Percentiles rank a stretch among this genome's conserved stretches.
These are phyloP conservation scores for Hydnomerulius pinastri DNA, from an alignment of 768 basidiomycete species.

Conservation along the genomic window DNA sequence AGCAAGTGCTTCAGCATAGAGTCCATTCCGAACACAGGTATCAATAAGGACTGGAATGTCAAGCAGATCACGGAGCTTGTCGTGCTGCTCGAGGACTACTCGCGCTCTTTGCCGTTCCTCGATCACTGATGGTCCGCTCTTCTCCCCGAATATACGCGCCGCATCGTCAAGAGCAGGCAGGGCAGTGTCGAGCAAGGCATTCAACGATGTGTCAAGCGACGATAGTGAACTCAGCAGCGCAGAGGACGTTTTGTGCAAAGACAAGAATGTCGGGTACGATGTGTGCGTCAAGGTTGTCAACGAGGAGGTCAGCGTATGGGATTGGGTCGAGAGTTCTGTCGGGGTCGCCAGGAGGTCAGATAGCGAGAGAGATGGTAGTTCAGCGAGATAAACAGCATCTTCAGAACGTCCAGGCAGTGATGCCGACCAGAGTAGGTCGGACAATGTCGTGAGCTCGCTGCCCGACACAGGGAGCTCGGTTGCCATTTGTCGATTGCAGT, in stretches of 20 bases:
- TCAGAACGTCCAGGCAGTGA: slow-evolving; percentile 17
- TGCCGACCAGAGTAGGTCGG: slow-evolving; percentile 26
- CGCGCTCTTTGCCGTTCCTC: slow-evolving; percentile 73
- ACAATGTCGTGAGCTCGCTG: slow-evolving; percentile 24
- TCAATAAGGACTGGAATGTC: slow-evolving; percentile 91
- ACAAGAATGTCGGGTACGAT: slow-evolving; percentile 89
- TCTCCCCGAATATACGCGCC: slow-evolving; percentile 68
- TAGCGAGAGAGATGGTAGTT: slow-evolving; percentile 67
- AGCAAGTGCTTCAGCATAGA: slow-evolving; percentile 90
- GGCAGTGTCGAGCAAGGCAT: slow-evolving; percentile 60
- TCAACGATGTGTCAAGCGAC: slow-evolving; percentile 74
- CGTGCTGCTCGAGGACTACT: slow-evolving; percentile 90
- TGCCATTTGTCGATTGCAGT: slow-evolving; percentile 20
- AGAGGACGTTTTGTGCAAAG: slow-evolving; percentile 79
- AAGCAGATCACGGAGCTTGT: slow-evolving; percentile 88
- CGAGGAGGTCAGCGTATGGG: slow-evolving; percentile 85
- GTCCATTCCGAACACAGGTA: slow-evolving; percentile 90
- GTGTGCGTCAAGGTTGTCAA: slow-evolving; percentile 88
- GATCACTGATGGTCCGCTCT: slow-evolving; percentile 70
- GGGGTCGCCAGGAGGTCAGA: slow-evolving; percentile 74
- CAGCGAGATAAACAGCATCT: slow-evolving; percentile 56
- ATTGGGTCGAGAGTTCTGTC: slow-evolving; percentile 73
- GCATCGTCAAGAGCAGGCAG: slow-evolving; percentile 79
- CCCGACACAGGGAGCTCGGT: slow-evolving; percentile 2
- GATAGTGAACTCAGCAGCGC: slow-evolving; percentile 72